Evolutionary conservation across 495 filamentous ascomycete species (phyloP), one percentile per base, ranked within the genome.

Genomic region (Hyaloscypha finlandica): DNA sequence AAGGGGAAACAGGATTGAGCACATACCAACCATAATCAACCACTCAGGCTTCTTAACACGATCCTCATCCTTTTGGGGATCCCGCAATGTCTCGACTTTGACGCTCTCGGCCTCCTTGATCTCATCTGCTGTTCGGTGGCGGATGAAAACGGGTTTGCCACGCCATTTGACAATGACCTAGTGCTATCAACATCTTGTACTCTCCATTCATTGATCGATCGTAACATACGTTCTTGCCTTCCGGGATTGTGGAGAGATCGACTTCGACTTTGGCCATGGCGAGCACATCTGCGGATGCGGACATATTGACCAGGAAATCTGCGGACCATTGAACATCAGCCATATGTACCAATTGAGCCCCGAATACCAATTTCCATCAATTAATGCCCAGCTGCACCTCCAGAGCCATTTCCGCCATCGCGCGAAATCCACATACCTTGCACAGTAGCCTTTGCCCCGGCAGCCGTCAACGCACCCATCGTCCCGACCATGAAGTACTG

Each of bases 151-250:
- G 78, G 96, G 96, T 89, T 99, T 99, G 77, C 96, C 96, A 83
- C 96, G 90, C 96, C 96, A 99, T 86, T 99, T 99, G 86, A 99
- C 94, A 80, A 98, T 96, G 78, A 98, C 90, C 92, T 96, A 72
- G 63, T 54, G 56, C 22, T 30, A 53, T 67, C 35, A 66, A 56
- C 60, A 52, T 9, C 63, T 65, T 29, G 11, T 37, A n/a, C n/a
- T n/a, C n/a, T 20, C 20, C 5, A 6, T 59, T 14, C 29, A 48
- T 14, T 48, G 19, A 33, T 55, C 20, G 19, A 33, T 25, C 32
- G 16, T 48, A 42, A 80, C 90, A 74, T 86, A 95, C 95, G 82
- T 99, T 99, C 91, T 98, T 99, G 86, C 96, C 95, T 85, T 97
- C 94, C 51, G 96, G 95, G 75, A 99, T 97, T 60, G 90, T 77